These are phyloP conservation scores for Tothia fuscella DNA, from an alignment of 2,329 filamentous ascomycete species.

Conservation along the genomic window DNA sequence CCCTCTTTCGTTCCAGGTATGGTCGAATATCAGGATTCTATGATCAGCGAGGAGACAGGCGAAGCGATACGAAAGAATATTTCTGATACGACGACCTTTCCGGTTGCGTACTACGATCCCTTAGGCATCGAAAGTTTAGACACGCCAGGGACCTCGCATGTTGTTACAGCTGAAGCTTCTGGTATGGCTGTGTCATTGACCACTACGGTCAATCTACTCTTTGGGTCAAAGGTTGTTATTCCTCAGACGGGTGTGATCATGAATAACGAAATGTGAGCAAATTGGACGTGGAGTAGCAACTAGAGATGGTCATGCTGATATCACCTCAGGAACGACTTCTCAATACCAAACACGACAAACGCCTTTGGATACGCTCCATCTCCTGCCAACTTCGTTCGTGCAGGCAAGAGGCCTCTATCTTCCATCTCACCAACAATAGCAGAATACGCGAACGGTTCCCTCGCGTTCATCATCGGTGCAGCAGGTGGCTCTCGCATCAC, in stretches of 20 bases:
- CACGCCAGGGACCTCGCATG: slow-evolving; percentile 62
- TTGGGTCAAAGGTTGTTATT: slow-evolving; percentile 67
- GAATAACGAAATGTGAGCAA: slow-evolving; percentile 39
- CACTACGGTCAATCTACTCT: slow-evolving; percentile 79
- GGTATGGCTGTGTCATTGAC: slow-evolving; percentile 73
- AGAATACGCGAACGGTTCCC: slow-evolving; percentile 50
- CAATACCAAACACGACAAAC: slow-evolving; percentile 64
- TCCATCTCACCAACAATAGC: slow-evolving; percentile 72
- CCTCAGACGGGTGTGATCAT: slow-evolving; percentile 75
- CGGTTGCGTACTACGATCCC: slow-evolving; percentile 64
- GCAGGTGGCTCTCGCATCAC: slow-evolving; percentile 78
- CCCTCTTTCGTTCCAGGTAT: slow-evolving; percentile 60
- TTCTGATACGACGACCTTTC: slow-evolving; percentile 57
- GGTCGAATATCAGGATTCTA: slow-evolving; percentile 49
- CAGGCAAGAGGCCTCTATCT: slow-evolving; percentile 70
- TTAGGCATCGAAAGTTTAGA: slow-evolving; percentile 51
- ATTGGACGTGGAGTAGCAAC: slow-evolving; percentile 2
- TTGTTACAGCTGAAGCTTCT: slow-evolving; percentile 57
- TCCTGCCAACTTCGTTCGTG: slow-evolving; percentile 67
- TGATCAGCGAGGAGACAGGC: slow-evolving; percentile 53
- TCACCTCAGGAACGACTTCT: slow-evolving; percentile 88
- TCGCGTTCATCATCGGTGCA: slow-evolving; percentile 61
- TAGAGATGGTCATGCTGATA: background rate
- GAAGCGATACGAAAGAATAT: slow-evolving; percentile 53
- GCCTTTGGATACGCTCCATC: slow-evolving; percentile 77